phyloP scores from a whole-genome alignment of 352 stramenopile genomes.

The Phytophthora constricta region DNA sequence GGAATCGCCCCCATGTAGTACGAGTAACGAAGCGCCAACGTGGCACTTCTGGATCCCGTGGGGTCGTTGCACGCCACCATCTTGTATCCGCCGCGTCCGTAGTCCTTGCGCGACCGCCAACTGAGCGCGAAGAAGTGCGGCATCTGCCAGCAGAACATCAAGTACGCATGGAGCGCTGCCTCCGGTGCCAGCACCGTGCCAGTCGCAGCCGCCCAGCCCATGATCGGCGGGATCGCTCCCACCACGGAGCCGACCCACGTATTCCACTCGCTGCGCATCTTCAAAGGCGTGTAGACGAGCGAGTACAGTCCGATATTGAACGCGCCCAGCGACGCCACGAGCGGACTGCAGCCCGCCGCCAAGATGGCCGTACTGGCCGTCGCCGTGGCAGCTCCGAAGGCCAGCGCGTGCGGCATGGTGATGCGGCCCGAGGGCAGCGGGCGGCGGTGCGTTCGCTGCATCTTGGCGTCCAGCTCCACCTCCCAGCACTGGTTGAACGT shows the following conservation, averaged over 20 bases:
- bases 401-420: constrained; percentile 77
- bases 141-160: constrained; percentile 99
- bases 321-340: constrained; percentile 95
- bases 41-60: constrained; percentile 91
- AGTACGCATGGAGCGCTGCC: constrained; percentile 76
- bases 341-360: constrained; percentile 92
- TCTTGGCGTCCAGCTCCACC: constrained; percentile 93
- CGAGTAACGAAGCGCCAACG: constrained; percentile 95
- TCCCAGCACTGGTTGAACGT: constrained; percentile 99
- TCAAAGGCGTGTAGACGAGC: constrained; percentile 99
- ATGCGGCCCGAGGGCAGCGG: constrained; percentile 92
- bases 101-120: constrained; percentile 96
- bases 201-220: constrained; percentile 97
- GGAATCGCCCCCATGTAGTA: constrained; percentile 95
- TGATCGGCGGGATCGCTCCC: constrained; percentile 98
- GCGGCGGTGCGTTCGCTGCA: constrained; percentile 96
- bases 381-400: constrained; percentile 88
- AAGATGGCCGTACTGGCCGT: constrained; percentile 91
- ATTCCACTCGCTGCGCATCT: constrained; percentile 96
- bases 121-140: constrained; percentile 99
- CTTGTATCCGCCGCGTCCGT: constrained; percentile 92
- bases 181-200: constrained; percentile 79
- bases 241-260: constrained; percentile 99
- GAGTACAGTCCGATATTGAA: constrained; percentile 99
- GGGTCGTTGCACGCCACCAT: constrained; percentile 96